Evolutionary conservation across 306 rosid species (phyloP), one percentile per base, ranked within the genome.

Genomic region (Dryas alaskensis): DNA sequence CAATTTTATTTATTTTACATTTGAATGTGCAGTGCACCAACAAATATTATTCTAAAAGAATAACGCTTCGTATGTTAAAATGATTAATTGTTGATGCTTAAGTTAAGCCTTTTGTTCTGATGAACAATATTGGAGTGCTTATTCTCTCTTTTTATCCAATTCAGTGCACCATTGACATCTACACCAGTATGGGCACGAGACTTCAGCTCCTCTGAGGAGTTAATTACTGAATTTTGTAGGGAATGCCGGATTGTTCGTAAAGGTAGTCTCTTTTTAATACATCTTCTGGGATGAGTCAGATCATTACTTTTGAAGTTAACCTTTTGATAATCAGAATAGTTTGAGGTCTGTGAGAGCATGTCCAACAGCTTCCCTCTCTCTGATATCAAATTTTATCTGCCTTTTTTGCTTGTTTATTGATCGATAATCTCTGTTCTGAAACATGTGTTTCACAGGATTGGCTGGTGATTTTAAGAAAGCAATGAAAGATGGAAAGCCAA

Each of bases 381-480:
- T 53, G 0, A 4, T 63, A 73, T 11, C 60, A 42, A 4, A 67
- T 52, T 58, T 42, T 50, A 27, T 73, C 43, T 14, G 51, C 45
- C 25, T 31, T 25, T 19, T 12, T 57, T 73, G 52, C 76, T 66
- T 37, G 43, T 47, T n/a, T 39, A 4, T 76, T 72, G 4, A 42
- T 78, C 47, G 31, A 73, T 51, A 37, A 19, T 46, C 13, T 65
- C 42, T 31, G 25, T 37, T 67, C 49, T 60, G 60, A 75, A 62
- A 72, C 80, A 60, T 73, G 76, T 84, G 72, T 53, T 79, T 87
- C 52, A 9, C 85, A 94, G 97, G 98, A 67, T 86, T 94, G 95
- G 96, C 92, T 25, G 97, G 98, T 72, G 98, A 94, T 87, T 78
- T 94, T 83, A 94, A 91, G 89, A 94, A 94, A 81, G 98, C 98